phyloP scores from a whole-genome alignment of 352 stramenopile species.

The Phytophthora hibernalis region DNA sequence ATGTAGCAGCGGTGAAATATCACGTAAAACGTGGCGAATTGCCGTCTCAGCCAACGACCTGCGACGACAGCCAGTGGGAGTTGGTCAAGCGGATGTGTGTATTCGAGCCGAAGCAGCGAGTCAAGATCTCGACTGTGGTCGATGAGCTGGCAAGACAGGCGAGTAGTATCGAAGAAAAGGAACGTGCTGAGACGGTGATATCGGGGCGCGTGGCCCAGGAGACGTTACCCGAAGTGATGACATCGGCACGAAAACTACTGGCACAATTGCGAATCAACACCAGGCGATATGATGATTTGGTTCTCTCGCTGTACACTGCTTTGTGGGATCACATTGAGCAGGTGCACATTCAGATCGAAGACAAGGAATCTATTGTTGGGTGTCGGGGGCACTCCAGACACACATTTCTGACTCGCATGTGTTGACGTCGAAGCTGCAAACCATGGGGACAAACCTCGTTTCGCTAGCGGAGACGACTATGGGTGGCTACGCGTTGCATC shows the following conservation, averaged over 20 bases:
- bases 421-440: neutral
- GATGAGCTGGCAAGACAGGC: constrained; percentile 5
- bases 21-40: neutral
- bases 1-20: neutral
- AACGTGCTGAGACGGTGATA: neutral
- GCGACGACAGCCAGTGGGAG: neutral
- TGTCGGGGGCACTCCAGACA: neutral
- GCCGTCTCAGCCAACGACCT: neutral
- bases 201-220: neutral
- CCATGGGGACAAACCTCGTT: neutral
- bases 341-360: neutral
- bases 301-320: neutral
- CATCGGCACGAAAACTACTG: neutral
- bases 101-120: neutral
- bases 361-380: neutral
- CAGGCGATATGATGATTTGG: neutral
- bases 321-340: constrained; percentile 3
- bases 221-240: neutral
- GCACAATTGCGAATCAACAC: too few species aligned
- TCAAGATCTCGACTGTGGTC: constrained; percentile 23
- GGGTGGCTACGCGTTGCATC: neutral
- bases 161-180: neutral
- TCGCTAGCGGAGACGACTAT: constrained; percentile 3
- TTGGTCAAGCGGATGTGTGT: constrained; percentile 2
- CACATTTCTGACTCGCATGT: neutral